Evolutionary conservation across 495 filamentous ascomycete genomes (phyloP), one percentile per base, ranked within the genome.

Genomic region (Podospora sp.): DNA sequence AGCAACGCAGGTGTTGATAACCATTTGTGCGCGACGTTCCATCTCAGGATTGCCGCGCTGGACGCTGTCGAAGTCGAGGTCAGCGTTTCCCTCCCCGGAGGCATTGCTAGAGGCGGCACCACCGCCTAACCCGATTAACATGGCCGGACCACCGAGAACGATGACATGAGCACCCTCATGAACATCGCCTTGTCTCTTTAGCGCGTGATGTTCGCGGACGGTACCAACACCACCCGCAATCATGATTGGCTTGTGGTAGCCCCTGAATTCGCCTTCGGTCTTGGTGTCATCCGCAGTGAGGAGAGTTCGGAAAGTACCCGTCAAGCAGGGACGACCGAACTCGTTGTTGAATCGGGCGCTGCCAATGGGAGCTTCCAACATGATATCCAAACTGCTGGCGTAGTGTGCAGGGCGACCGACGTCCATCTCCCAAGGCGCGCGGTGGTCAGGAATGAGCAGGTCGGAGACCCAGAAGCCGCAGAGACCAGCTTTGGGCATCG

Each of bases 171-270:
- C 91, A 8, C 92, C 93, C 22, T 92, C 86, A 66, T 88, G 87
- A 12, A 98, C 94, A 67, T 91, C 82, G 14, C 85, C 82, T 2
- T 87, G 85, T 66, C 89, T 82, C 78, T 99, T 99, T 57, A 96
- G 83, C 5, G 95, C 93, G 76, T 97, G 91, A 71, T 94, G 89
- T 0, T 95, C 94, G 65, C 96, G 79, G n/a, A 98, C 94, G n/a
- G 91, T 96, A 40, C 95, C 96, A 53, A 97, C 86, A 74, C 96
- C 95, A 67, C 95, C 96, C 64, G 96, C 95, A 81, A 99, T 90
- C 93, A 99, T 97, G 77, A 99, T 97, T 7, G 95, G 95, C 80
- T 99, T 99, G 82, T 97, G 94, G 72, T 96, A 99, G 18, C 95
- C 95, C 70, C 96, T 84, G 58, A 91, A 80, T 58, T 99, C 94